Evolutionary conservation across 257 asterid species (phyloP), one percentile per base, ranked within the genome.

Genomic region (Asclepias syriaca): DNA sequence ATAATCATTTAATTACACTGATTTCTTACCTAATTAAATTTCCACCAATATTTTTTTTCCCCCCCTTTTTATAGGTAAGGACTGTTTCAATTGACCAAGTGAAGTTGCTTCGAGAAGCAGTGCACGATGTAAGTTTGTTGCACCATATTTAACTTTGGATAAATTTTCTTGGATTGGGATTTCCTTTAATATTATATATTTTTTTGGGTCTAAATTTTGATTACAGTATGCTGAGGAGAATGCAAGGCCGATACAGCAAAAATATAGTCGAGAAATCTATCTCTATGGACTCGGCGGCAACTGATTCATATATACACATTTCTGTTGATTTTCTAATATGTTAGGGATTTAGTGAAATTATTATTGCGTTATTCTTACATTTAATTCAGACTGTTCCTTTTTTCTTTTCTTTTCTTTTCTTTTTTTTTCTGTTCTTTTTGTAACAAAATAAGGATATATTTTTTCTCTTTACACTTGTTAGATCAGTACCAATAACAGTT

Each of bases 221-320:
- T 39, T 63, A 37, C 91, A 90, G 96, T 78, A 55, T 67, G 90
- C 96, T 9, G 87, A 73, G 69, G 74, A 56, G 24, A 90, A 90
- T 74, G 92, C 96, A 3, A 87, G 97, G 73, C 97, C 97, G 7
- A 7, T 81, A 73, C 97, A 90, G 69, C 73, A 76, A 18, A 80
- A 24, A 9, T 68, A 88, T 71, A 46, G 60, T 2, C 66, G 93
- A 68, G 77, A 75, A 12, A 43, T 85, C 5, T 72, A 77, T 55
- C 85, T 87, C 9, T 78, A 80, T 40, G 75, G 81, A 2, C 82
- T 89, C 21, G 70, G 27, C 27, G 39, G 21, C 65, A 14, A 37
- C 43, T 65, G 54, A 66, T 65, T 51, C 27, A 49, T 16, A 40
- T 40, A 40, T 8, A 40, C 46, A 6, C 10, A 4, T 5, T 0